Conservation (phyloP, 768 basidiomycete genomes). For the Chalciporus sphaerocephalus region DNA sequence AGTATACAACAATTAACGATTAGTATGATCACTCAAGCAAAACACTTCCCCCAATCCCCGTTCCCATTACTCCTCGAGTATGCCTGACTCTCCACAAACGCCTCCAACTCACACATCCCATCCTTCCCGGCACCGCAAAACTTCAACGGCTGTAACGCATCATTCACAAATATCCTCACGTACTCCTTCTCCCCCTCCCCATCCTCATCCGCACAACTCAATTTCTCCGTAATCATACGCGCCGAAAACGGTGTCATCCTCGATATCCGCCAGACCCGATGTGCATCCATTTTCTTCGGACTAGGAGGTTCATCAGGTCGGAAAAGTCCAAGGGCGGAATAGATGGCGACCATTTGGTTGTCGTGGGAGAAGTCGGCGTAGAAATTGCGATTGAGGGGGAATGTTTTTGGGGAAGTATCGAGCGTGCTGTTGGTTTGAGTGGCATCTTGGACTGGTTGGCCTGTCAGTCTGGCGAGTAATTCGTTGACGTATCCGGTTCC, state of each 20-base stretch:
- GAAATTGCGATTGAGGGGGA: slow-evolving; percentile 61
- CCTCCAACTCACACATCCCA: slow-evolving; percentile 59
- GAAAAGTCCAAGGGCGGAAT: slow-evolving; percentile 57
- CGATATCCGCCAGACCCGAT: slow-evolving; percentile 50
- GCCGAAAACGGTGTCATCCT: slow-evolving; percentile 71
- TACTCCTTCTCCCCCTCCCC: slow-evolving; percentile 35
- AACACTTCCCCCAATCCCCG: slow-evolving; percentile 70
- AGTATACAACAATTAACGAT: no score
- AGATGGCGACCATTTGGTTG: slow-evolving; percentile 79
- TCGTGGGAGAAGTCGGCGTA: slow-evolving; percentile 88
- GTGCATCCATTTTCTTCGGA: slow-evolving; percentile 16
- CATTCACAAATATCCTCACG: slow-evolving; percentile 77
- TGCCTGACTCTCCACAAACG: slow-evolving; percentile 66
- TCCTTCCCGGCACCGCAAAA: slow-evolving; percentile 53
- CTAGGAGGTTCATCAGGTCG: slow-evolving; percentile 26
- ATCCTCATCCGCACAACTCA: slow-evolving; percentile 40
- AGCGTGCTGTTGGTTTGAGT: slow-evolving; percentile 76
- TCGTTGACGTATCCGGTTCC: slow-evolving; percentile 89
- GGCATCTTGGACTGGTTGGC: slow-evolving; percentile 53
- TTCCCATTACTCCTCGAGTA: slow-evolving; percentile 66
- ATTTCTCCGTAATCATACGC: slow-evolving; percentile 68
- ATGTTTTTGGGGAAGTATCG: slow-evolving; percentile 58
- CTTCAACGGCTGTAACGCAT: slow-evolving; percentile 57
- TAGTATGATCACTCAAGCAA: no score
- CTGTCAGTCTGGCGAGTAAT: slow-evolving; percentile 76